These are phyloP conservation scores for Penicillium crystallinum DNA, from an alignment of 495 filamentous ascomycete genomes.

Conservation along the genomic window DNA sequence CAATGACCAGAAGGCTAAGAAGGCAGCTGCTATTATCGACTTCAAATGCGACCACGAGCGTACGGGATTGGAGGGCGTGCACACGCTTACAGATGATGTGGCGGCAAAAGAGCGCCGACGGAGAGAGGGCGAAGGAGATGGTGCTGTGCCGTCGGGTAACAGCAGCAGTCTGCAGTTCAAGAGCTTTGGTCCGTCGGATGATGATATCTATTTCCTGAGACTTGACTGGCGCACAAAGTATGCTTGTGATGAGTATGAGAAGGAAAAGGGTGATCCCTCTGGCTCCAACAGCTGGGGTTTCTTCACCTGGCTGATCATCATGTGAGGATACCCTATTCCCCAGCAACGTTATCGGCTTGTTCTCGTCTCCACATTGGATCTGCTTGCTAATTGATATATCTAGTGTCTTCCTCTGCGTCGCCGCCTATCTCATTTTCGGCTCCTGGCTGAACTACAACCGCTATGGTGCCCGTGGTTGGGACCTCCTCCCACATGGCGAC, in stretches of 20 bases:
- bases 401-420: constrained; percentile 74
- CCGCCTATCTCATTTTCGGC: constrained; percentile 94
- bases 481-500: constrained; percentile 88
- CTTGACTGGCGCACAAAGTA: constrained; percentile 82
- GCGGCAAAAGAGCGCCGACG: constrained; percentile 25
- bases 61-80: constrained; percentile 64
- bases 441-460: constrained; percentile 99
- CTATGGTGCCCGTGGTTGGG: constrained; percentile 91
- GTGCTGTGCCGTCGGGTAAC: constrained; percentile 17
- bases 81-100: constrained; percentile 28
- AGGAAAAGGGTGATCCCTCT: constrained; percentile 36
- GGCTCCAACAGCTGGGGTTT: constrained; percentile 68
- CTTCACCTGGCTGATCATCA: constrained; percentile 95
- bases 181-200: constrained; percentile 54
- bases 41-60: constrained; percentile 70
- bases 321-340: constrained; percentile 55
- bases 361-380: neutral
- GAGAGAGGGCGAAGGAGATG: constrained; percentile 22
- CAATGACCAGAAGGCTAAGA: constrained; percentile 38
- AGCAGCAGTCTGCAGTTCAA: constrained; percentile 63
- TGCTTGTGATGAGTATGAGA: constrained; percentile 62
- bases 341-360: neutral
- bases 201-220: constrained; percentile 51
- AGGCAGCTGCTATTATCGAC: constrained; percentile 71
- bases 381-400: neutral